phyloP scores from a whole-genome alignment of 768 basidiomycete genomes.

The Mycena haematopus region DNA sequence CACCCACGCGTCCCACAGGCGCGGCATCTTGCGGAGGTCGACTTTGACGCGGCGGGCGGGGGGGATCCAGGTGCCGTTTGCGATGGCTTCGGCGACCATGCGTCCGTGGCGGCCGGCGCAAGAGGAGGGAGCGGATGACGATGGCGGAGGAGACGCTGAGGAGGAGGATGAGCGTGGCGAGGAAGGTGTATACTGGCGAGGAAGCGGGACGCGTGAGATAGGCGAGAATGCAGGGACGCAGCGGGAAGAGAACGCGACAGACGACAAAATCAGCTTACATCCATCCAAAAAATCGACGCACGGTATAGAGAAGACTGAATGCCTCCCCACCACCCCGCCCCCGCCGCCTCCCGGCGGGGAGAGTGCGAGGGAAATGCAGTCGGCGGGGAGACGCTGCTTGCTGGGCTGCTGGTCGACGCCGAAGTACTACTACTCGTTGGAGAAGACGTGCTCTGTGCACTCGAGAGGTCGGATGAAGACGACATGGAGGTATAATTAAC shows the following conservation, averaged over 20 bases:
- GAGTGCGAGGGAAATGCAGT: no score
- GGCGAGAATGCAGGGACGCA: no score
- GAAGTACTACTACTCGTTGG: no score
- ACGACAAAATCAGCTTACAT: no score
- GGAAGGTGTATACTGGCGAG: constrained; percentile 46
- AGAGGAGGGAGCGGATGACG: constrained; percentile 65
- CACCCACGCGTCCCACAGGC: constrained; percentile 54
- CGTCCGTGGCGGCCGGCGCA: constrained; percentile 67
- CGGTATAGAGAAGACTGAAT: no score
- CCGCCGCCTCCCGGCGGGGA: no score
- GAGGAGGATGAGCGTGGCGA: constrained; percentile 72
- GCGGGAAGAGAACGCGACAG: no score
- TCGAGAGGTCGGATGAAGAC: background rate
- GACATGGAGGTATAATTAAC: background rate
- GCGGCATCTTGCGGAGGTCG: constrained; percentile 54
- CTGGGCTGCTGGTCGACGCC: no score
- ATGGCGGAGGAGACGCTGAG: constrained; percentile 71
- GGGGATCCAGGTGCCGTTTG: constrained; percentile 66
- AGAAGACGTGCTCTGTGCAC: background rate
- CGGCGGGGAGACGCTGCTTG: no score
- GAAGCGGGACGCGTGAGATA: background rate
- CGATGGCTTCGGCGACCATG: constrained; percentile 67
- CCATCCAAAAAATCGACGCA: no score
- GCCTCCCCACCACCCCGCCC: no score
- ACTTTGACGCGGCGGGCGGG: constrained; percentile 41